These are phyloP conservation scores for Leishmania gerbilli DNA, from an alignment of 208 protist species.

Conservation along the genomic window DNA sequence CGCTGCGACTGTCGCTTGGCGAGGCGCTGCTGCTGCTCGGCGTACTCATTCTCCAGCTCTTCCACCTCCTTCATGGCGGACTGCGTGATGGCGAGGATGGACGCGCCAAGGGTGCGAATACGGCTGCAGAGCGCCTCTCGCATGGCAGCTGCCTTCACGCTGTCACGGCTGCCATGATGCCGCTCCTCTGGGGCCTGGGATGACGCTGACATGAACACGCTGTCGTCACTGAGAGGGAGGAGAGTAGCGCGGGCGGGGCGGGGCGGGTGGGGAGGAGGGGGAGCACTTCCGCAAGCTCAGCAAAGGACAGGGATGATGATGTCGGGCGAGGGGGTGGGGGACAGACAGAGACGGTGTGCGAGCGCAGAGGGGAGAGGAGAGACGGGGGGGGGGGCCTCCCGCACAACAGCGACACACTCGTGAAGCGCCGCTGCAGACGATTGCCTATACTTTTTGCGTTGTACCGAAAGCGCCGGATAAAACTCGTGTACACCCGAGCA, in stretches of 20 bases:
- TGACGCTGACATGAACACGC: neutral
- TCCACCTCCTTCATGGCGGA: slow-evolving; percentile 19
- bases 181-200: neutral
- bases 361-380: neutral
- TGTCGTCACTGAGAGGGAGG: neutral
- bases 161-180: neutral
- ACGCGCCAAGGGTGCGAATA: slow-evolving; percentile 38
- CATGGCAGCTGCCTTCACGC: neutral
- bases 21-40: neutral
- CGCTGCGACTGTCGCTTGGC: neutral
- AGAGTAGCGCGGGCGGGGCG: no score
- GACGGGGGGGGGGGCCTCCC: neutral
- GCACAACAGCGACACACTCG: neutral
- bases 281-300: neutral
- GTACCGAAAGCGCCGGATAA: neutral
- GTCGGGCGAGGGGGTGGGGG: neutral
- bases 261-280: neutral
- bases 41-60: slow-evolving; percentile 13
- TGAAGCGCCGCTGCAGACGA: neutral
- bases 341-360: neutral
- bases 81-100: slow-evolving; percentile 40
- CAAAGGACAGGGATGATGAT: neutral
- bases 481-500: no score
- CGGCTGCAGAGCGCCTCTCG: slow-evolving; percentile 43
- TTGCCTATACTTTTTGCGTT: neutral